Conservation (phyloP, 1,284 basidiomycete genomes). For the Paramarasmius palmivorus region DNA sequence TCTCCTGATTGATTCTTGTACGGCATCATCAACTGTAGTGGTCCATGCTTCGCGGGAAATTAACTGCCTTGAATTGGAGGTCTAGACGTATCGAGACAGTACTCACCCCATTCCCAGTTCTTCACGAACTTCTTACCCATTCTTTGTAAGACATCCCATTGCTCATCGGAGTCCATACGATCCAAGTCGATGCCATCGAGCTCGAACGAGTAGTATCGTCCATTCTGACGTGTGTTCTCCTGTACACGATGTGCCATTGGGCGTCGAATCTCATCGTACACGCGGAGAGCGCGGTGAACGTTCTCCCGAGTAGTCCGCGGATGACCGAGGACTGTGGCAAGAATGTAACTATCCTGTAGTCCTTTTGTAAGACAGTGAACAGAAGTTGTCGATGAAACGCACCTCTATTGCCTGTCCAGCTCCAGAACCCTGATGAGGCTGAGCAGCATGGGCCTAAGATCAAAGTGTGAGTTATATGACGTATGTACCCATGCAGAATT, state of each 20-base stretch:
- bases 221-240: conserved; percentile 43
- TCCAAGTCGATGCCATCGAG: conserved; percentile 32
- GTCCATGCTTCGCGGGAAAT: conserved; percentile 27
- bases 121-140: conserved; percentile 36
- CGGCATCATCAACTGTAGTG: conserved; percentile 30
- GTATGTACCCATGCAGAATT: neutral
- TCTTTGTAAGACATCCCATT: conserved; percentile 28
- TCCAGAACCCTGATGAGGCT: conserved; percentile 38
- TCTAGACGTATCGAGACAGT: neutral
- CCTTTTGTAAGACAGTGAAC: neutral
- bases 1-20: conserved; percentile 34
- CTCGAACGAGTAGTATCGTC: conserved; percentile 40
- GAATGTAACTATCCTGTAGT: conserved; percentile 35
- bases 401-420: conserved; percentile 43
- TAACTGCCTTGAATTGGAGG: no score
- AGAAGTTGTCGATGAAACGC: neutral
- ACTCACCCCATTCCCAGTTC: conserved; percentile 44
- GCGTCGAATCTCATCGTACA: conserved; percentile 25
- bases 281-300: conserved; percentile 32
- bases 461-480: neutral
- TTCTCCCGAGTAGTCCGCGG: conserved; percentile 35
- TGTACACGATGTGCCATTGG: conserved; percentile 36
- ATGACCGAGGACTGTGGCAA: conserved; percentile 43
- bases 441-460: conserved; percentile 38
- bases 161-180: conserved; percentile 26